Base-by-base conservation (phyloP, 2,329 filamentous ascomycete genomes). In the Epichloe sp. region DNA sequence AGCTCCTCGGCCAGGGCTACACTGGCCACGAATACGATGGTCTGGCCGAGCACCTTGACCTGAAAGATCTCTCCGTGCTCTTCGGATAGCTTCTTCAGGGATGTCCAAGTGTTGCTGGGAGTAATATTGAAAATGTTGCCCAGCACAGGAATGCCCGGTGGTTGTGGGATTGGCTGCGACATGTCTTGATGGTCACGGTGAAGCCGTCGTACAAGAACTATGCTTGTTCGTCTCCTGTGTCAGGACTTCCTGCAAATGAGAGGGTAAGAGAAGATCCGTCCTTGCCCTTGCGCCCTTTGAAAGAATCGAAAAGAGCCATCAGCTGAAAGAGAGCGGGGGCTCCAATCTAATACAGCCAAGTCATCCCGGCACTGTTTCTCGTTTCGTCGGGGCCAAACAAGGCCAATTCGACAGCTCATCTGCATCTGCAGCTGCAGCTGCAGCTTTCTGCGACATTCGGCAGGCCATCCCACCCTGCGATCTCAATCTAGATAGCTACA, bases 1-100 rank as follows among this genome's bases (percentile, higher is more conserved):
- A 77, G 60, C 57, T 76, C 75, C 23, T 69, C 65, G 23, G 73
- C 68, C 7, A 78, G 67, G n/a, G 68, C 70, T 7, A 64, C 66
- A 48, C 74, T 70, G 12, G 73, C 74, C 6, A 75, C 68, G 53
- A 78, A 78, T 35, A 68, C 57, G 19, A 69, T 55, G 21, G 61
- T 63, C 8, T 63, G 58, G 19, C 61, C 60, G 4, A 68, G 56
- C 5, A 68, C 57, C 23, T 62, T 68, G 58, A 69, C 59, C 56
- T 68, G 60, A 54, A 69, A 69, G 49, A 69, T 69, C 26, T 69
- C 67, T 26, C 65, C 65, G 46, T 69, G 58, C 50, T 64, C 55
- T 45, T 68, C 66, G 0, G 63, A 56, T 0, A 69, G 64, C 41
- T 57, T 60, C 58, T 66, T 68, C 35, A 69, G 58, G 1, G 64